Base-by-base conservation (phyloP, 768 basidiomycete genomes). In the Leccinellum albellum region DNA sequence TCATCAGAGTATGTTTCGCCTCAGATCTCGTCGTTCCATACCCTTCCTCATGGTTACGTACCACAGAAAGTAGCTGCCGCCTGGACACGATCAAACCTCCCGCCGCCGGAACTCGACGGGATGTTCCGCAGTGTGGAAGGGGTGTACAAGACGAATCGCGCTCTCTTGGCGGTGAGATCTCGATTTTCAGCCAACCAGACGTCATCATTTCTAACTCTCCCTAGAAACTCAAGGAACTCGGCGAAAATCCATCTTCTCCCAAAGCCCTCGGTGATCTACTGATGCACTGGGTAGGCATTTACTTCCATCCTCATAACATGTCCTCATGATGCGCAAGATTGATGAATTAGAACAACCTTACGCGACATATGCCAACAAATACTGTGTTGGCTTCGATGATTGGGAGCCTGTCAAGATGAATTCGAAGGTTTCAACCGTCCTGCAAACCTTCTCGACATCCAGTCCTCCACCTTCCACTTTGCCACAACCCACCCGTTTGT, bases 81-180 rank as follows among this genome's bases (percentile, higher is more conserved):
- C 50, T 99, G 97, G 97, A 97, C 95, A 10, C 79, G 94, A 42
- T 83, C 86, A 40, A 98, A 98, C 71, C 86, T 99, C 37, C 97
- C 97, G 17, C 97, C 97, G 15, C 83, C 83, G 8, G 88, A 91
- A 62, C 80, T 99, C 29, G 97, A 99, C 73, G 74, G 80, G 52
- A 96, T 98, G 91, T 99, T 99, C 74, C 81, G 97, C 61, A 87
- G 88, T 63, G 85, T 98, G 51, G 97, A 99, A 73, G 82, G 81
- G 23, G 85, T 98, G 20, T 99, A 94, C 78, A 90, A 93, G 72
- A 89, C 92, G 21, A 98, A 94, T 75, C 85, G 94, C 55, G 73
- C 79, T 1, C 80, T 99, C 58, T 82, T 92, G 54, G 76, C 80
- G 48, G 94, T 95, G 59, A 54, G 63, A 51, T 29, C 37, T 23